phyloP scores from a whole-genome alignment of 495 filamentous ascomycete species.

The Parathielavia hyrcaniae region DNA sequence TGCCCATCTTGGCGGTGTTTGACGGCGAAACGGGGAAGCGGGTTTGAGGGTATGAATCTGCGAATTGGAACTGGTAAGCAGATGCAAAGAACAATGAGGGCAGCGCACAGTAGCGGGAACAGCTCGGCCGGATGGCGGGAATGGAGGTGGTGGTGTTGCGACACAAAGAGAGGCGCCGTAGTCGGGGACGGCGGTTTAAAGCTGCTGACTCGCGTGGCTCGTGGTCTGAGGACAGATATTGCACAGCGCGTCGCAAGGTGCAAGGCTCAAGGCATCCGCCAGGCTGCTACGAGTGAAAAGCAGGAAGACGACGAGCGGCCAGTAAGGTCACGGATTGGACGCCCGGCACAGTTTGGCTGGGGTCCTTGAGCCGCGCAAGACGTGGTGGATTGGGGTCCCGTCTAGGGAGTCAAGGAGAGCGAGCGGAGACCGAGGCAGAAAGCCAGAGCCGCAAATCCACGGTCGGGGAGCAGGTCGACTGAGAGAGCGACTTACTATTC shows the following conservation, averaged over 20 bases:
- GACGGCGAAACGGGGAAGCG: constrained; percentile 7
- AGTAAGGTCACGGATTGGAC: constrained; percentile 17
- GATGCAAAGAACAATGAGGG: neutral
- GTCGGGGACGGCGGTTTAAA: constrained; percentile 7
- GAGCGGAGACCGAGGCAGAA: constrained; percentile 22
- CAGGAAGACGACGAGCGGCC: constrained; percentile 10
- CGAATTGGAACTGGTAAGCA: constrained; percentile 15
- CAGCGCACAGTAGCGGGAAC: neutral
- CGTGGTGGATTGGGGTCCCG: constrained; percentile 18
- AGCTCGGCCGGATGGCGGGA: neutral
- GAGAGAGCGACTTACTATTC: constrained; percentile 30
- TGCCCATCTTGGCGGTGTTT: constrained; percentile 33
- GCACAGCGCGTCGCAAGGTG: constrained; percentile 15
- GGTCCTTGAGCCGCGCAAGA: constrained; percentile 17
- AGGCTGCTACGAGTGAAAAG: constrained; percentile 12
- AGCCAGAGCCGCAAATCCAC: constrained; percentile 23
- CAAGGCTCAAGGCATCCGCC: constrained; percentile 14
- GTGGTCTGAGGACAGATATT: constrained; percentile 33
- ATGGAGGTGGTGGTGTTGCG: neutral
- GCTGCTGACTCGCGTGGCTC: constrained; percentile 9
- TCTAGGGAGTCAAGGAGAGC: constrained; percentile 4
- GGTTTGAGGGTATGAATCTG: constrained; percentile 11
- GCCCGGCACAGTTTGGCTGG: constrained; percentile 9
- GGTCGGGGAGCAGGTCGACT: constrained; percentile 1
- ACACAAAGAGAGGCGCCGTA: constrained; percentile 9